Base-by-base conservation (phyloP, 2,329 filamentous ascomycete species). In the Clarireedia paspali region DNA sequence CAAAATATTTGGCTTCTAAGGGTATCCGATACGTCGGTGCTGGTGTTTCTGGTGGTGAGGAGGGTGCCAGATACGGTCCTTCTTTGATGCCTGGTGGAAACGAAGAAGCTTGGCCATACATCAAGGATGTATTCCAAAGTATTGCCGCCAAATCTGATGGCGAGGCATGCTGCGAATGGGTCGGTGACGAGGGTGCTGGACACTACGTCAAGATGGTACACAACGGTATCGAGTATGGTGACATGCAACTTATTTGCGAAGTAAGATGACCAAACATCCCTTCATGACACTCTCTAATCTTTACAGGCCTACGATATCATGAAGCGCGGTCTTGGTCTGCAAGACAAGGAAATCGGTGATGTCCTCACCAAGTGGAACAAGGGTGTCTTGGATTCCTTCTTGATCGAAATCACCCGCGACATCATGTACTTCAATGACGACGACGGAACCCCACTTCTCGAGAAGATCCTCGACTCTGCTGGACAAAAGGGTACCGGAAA, bases 181-280 rank as follows among this genome's bases (percentile, higher is more conserved):
- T 99, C 69, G 94, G 94, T 79, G 94, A 97, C 77, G 91, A 97
- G 76, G 94, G 94, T 84, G 89, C 94, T 77, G 94, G 94, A 69
- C 94, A 99, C 86, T 99, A 96, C 82, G 92, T 99, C 81, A 99
- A 99, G 89, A 99, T 99, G 94, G 94, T 99, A 63, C 94, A 99
- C 87, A 99, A 99, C 79, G 94, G 94, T 83, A 99, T 99, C 70
- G 94, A 99, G 80, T 99, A 99, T 74, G 94, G 94, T 85, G 94
- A 99, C 80, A 99, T 99, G 94, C 94, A 99, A 82, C 83, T 99
- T 71, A 99, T 99, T 74, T 95, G 88, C 77, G 94, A 99, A 86
- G 92, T 96, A 77, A 68, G 83, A 48, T 23, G 14, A 6, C 15
- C 34, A 7, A n/a, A 10, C 24, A 6, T 12, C 9, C n/a, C 6